Evolutionary conservation across 257 asterid species (phyloP).

Genomic region (Solanum corneliomulleri): DNA sequence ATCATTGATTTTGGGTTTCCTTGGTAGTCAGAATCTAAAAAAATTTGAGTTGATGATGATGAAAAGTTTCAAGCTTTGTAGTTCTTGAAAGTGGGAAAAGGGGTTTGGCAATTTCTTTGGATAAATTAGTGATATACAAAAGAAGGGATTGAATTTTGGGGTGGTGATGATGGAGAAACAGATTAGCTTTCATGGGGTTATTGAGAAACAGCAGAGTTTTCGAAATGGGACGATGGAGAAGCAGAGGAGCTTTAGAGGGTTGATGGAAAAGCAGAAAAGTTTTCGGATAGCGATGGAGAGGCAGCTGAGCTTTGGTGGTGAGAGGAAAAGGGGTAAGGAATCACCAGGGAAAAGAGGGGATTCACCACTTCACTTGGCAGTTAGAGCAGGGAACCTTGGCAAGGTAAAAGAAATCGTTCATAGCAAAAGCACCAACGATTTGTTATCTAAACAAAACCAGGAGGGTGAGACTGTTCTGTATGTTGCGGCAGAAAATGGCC

Average conservation of each 20-base stretch:
- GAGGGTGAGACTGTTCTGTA: slow-evolving; percentile 94
- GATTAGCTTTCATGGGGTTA: slow-evolving; percentile 31
- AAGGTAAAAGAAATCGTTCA: slow-evolving; percentile 67
- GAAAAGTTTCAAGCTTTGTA: slow-evolving; percentile 9
- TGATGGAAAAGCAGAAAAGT: slow-evolving; percentile 94
- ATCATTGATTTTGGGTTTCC: neutral
- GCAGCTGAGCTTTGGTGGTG: slow-evolving; percentile 74
- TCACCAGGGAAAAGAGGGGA: slow-evolving; percentile 97
- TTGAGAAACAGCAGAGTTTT: slow-evolving; percentile 73
- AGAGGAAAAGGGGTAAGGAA: slow-evolving; percentile 63
- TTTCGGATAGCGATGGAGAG: slow-evolving; percentile 92
- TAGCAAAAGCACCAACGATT: slow-evolving; percentile 31
- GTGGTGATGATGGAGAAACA: slow-evolving; percentile 49
- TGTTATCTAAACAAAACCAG: slow-evolving; percentile 69
- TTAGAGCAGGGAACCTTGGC: slow-evolving; percentile 70
- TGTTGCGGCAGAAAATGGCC: slow-evolving; percentile 84
- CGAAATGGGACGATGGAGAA: slow-evolving; percentile 53
- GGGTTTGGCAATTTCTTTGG: neutral
- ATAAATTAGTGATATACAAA: neutral
- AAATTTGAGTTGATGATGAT: slow-evolving; percentile 8
- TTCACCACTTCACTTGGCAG: slow-evolving; percentile 78
- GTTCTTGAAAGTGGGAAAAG: neutral
- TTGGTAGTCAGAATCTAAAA: neutral
- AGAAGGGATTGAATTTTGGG: slow-evolving; percentile 1
- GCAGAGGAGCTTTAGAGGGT: slow-evolving; percentile 80